These are phyloP conservation scores for Thyridium curvatum DNA, from an alignment of 2,329 filamentous ascomycete genomes.

Conservation along the genomic window DNA sequence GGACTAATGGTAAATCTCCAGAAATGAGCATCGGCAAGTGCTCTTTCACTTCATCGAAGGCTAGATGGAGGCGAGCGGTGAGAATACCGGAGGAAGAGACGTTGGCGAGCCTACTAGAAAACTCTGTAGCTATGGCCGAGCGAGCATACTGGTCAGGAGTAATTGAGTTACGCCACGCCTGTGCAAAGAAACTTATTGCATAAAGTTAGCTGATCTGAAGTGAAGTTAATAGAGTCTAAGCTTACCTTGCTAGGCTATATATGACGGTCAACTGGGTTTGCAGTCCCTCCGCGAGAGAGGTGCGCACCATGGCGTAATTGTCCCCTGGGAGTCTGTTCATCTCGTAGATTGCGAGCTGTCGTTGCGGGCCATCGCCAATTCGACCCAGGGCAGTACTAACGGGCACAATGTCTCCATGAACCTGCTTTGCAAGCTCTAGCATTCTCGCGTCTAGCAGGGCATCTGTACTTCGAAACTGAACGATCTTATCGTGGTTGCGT, in stretches of 20 bases:
- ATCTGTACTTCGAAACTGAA: constrained; percentile 1
- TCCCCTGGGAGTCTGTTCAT: constrained; percentile 10
- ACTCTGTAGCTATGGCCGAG: neutral
- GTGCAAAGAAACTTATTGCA: neutral
- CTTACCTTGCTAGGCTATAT: neutral
- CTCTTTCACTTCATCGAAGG: constrained; percentile 2
- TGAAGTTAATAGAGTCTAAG: neutral
- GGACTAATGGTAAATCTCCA: constrained; percentile 10
- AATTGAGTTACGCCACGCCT: neutral
- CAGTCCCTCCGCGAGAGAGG: neutral
- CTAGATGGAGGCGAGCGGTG: constrained; percentile 6
- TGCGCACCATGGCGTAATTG: constrained; percentile 2
- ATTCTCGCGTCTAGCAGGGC: neutral
- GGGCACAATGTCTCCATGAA: constrained; percentile 5
- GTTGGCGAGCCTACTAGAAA: constrained; percentile 2
- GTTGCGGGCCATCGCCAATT: constrained; percentile 5
- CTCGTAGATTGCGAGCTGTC: constrained; percentile 7
- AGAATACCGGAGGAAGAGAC: constrained; percentile 5
- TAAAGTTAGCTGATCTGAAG: neutral
- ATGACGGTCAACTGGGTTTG: neutral
- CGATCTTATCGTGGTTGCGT: neutral
- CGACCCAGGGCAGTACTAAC: constrained; percentile 5
- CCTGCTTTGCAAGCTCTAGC: neutral
- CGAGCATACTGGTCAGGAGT: neutral
- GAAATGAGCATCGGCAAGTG: constrained; percentile 9